Evolutionary conservation across 768 basidiomycete species (phyloP).

Genomic region (Cystobasidium onofrii): DNA sequence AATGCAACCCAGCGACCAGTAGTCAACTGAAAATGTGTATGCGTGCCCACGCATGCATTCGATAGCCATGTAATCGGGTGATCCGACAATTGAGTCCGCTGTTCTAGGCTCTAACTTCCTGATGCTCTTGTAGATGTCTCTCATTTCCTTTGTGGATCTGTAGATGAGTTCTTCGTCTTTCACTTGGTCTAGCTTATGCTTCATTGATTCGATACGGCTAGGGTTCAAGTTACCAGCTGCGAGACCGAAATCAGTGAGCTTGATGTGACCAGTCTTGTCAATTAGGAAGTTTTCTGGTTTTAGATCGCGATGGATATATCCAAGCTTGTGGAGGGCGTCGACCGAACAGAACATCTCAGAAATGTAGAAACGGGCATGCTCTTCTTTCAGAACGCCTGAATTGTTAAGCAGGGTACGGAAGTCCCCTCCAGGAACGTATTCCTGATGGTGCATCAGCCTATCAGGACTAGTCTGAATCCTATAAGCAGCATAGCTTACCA

Average conservation of each 20-base stretch:
- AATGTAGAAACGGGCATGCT: constrained; percentile 93
- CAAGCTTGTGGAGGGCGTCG: constrained; percentile 88
- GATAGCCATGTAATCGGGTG: constrained; percentile 93
- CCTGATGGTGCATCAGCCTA: constrained; percentile 48
- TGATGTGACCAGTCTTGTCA: constrained; percentile 90
- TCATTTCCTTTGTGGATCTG: constrained; percentile 84
- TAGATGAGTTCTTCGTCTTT: constrained; percentile 84
- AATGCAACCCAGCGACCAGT: constrained; percentile 97
- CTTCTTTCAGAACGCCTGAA: constrained; percentile 92
- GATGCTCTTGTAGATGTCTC: constrained; percentile 87
- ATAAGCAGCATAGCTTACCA: constrained; percentile 50
- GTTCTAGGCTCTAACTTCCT: constrained; percentile 82
- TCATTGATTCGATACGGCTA: constrained; percentile 83
- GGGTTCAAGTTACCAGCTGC: constrained; percentile 95
- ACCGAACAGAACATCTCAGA: constrained; percentile 95
- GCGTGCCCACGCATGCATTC: constrained; percentile 64
- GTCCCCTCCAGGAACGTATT: constrained; percentile 97
- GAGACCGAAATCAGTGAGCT: constrained; percentile 92
- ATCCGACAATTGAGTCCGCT: constrained; percentile 95
- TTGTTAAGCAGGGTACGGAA: constrained; percentile 96
- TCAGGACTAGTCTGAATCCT: constrained; percentile 28
- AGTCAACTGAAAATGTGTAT: constrained; percentile 93
- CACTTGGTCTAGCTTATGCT: constrained; percentile 92
- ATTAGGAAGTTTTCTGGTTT: constrained; percentile 99
- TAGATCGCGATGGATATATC: constrained; percentile 95